These are phyloP conservation scores for Collariella sp. DNA, from an alignment of 495 filamentous ascomycete species.

Conservation along the genomic window DNA sequence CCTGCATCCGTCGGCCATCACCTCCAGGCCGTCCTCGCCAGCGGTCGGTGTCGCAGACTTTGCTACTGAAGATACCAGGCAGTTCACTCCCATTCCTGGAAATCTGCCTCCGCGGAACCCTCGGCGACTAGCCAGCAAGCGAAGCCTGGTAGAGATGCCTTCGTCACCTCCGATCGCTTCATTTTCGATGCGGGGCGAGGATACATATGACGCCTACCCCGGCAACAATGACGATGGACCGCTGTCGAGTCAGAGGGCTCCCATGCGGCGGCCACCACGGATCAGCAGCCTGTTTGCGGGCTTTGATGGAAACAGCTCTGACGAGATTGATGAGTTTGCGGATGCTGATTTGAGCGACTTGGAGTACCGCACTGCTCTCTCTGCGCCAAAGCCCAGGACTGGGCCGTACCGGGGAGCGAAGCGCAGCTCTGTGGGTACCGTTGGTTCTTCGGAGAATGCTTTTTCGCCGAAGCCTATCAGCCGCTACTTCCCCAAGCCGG, in stretches of 20 bases:
- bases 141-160: conserved; percentile 38
- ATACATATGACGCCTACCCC: conserved; percentile 59
- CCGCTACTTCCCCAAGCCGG: conserved; percentile 19
- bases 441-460: conserved; percentile 28
- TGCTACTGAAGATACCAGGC: conserved; percentile 26
- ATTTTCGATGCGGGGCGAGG: conserved; percentile 20
- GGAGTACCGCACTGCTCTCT: conserved; percentile 55
- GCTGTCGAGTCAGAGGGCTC: conserved; percentile 50
- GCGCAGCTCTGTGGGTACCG: conserved; percentile 25
- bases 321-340: conserved; percentile 48
- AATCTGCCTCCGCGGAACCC: conserved; percentile 46
- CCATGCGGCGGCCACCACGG: conserved; percentile 59
- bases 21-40: conserved; percentile 47
- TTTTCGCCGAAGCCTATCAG: conserved; percentile 16
- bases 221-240: conserved; percentile 81
- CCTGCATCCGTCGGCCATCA: conserved; percentile 63
- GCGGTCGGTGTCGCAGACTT: conserved; percentile 21
- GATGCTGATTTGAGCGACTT: conserved; percentile 56
- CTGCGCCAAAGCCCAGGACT: conserved; percentile 46
- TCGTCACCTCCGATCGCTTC: conserved; percentile 37
- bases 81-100: conserved; percentile 44
- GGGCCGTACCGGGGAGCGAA: conserved; percentile 28
- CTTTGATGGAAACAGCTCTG: conserved; percentile 54
- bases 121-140: conserved; percentile 38
- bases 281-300: conserved; percentile 82